phyloP scores from a whole-genome alignment of 495 filamentous ascomycete species.

The Neurospora sp. region DNA sequence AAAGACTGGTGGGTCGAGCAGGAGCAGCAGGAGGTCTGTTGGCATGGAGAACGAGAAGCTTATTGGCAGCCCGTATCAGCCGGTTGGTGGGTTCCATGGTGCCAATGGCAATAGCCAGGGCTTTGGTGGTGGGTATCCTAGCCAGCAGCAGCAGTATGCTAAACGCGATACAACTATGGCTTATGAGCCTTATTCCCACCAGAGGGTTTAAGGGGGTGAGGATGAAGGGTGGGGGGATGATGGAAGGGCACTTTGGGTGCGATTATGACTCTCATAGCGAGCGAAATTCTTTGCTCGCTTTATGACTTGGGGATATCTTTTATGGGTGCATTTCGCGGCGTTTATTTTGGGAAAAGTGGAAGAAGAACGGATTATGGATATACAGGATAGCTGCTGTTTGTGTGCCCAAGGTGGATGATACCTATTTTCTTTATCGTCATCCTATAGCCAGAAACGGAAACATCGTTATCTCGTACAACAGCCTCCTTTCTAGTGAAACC shows the following conservation, averaged over 20 bases:
- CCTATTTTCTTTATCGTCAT: background rate
- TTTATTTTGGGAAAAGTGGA: background rate
- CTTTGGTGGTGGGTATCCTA: background rate
- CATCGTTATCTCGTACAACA: background rate
- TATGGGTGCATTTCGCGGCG: background rate
- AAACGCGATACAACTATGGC: conserved; percentile 24
- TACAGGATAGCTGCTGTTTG: background rate
- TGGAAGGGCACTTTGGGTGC: background rate
- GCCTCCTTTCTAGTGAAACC: no score
- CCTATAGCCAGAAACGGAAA: background rate
- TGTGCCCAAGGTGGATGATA: background rate
- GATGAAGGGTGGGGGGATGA: background rate
- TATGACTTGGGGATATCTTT: background rate
- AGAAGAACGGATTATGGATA: background rate
- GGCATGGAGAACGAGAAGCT: conserved; percentile 36
- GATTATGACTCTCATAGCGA: background rate
- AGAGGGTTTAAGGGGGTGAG: conserved; percentile 23
- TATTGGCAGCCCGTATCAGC: conserved; percentile 33
- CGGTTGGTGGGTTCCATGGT: conserved; percentile 27
- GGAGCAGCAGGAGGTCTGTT: conserved; percentile 1
- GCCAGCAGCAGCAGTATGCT: conserved; percentile 13
- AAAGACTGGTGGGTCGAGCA: conserved; percentile 17
- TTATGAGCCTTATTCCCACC: conserved; percentile 47
- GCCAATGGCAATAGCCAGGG: conserved; percentile 14
- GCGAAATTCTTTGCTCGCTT: background rate